Conservation (phyloP, 345 rosid genomes). For the Angophora floribunda region DNA sequence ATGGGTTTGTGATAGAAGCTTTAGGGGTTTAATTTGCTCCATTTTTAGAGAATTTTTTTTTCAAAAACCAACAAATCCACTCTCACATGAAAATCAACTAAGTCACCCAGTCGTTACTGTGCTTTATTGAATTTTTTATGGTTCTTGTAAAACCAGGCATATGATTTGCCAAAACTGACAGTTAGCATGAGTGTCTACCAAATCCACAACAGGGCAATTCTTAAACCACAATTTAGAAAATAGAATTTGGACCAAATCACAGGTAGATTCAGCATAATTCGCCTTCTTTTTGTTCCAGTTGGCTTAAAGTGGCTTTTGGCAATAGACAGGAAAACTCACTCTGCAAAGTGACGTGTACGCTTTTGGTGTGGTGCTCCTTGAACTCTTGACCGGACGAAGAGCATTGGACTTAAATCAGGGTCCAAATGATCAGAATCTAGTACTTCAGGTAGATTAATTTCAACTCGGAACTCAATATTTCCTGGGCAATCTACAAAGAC, state of each 20-base stretch:
- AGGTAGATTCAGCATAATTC: neutral
- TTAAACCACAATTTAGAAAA: neutral
- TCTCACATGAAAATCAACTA: neutral
- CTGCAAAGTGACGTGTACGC: conserved; percentile 96
- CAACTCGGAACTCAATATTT: neutral
- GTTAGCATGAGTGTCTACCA: neutral
- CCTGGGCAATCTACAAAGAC: neutral
- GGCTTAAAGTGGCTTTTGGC: neutral
- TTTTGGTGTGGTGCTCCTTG: conserved; percentile 92
- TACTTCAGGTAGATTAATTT: conserved; percentile 55
- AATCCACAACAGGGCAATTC: neutral
- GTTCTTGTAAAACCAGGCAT: neutral
- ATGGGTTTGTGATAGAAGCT: neutral
- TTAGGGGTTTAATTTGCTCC: neutral
- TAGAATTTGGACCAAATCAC: neutral
- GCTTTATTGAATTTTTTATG: neutral
- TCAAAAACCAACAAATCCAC: neutral
- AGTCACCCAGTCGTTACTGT: neutral
- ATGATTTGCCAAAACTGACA: neutral
- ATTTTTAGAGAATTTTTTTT: neutral
- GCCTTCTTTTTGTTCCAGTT: neutral
- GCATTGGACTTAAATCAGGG: conserved; percentile 89
- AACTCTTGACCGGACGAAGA: conserved; percentile 92
- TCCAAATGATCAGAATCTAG: conserved; percentile 83
- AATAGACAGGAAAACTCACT: conserved; percentile 93